Percentiles rank a stretch among this genome's conserved stretches.
Evolutionary conservation across 2,329 filamentous ascomycete genomes (phyloP).

Genomic region (Mollisia scopiformis): DNA sequence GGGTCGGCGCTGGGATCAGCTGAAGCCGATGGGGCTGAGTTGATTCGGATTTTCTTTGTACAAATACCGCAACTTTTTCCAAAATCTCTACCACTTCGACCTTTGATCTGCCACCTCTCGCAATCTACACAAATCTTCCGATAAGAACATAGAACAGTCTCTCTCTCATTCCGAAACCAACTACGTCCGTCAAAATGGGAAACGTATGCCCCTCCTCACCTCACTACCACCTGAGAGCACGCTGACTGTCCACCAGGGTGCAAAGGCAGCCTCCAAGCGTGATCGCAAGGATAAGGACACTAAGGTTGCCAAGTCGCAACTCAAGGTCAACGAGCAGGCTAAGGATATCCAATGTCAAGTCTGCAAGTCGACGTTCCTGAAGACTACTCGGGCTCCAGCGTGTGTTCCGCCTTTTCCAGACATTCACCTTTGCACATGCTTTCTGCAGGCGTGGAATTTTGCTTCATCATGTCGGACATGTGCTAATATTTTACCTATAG

Average conservation of each 20-base stretch:
- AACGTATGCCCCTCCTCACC: conserved; percentile 24
- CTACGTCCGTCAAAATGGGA: conserved; percentile 28
- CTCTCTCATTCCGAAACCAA: neutral
- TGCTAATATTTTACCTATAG: conserved; percentile 39
- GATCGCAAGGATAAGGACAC: conserved; percentile 69
- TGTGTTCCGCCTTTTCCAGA: conserved; percentile 42
- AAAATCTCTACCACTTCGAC: neutral
- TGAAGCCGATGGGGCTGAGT: conserved; percentile 9
- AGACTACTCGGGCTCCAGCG: conserved; percentile 75
- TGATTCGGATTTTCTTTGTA: conserved; percentile 6
- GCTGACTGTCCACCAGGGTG: conserved; percentile 49
- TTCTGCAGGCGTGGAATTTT: neutral
- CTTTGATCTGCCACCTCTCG: neutral
- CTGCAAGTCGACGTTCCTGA: conserved; percentile 80
- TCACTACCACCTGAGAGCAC: neutral
- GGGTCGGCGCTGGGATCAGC: neutral
- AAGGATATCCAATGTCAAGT: conserved; percentile 77
- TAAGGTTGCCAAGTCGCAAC: conserved; percentile 66
- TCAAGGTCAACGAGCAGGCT: conserved; percentile 72
- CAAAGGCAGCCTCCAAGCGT: conserved; percentile 72
- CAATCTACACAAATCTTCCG: neutral
- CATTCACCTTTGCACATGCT: neutral
- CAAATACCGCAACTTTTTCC: conserved; percentile 3
- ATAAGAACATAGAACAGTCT: no score
- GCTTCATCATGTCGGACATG: neutral